Evolutionary conservation across 2,329 filamentous ascomycete genomes (phyloP).

Genomic region (Paradendryphiella salina): DNA sequence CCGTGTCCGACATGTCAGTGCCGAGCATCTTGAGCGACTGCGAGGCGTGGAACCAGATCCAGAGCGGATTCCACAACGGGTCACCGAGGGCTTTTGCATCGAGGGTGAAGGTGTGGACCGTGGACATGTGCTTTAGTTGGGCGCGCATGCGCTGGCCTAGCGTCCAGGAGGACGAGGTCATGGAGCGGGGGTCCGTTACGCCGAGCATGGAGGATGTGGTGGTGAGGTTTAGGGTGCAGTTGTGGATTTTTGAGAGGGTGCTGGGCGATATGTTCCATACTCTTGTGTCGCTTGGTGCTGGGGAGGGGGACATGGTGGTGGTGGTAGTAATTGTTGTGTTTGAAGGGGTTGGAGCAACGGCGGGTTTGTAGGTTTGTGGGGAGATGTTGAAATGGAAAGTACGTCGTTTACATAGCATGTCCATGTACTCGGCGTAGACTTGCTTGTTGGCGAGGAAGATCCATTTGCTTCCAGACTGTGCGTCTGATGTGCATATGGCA

Average conservation of each 20-base stretch:
- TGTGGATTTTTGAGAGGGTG: conserved; percentile 20
- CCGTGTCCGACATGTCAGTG: conserved; percentile 10
- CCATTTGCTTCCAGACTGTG: conserved; percentile 23
- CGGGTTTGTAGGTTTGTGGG: conserved; percentile 33
- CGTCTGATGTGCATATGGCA: neutral
- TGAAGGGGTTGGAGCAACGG: neutral
- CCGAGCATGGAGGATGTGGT: conserved; percentile 45
- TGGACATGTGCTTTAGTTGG: conserved; percentile 27
- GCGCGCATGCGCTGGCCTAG: conserved; percentile 35
- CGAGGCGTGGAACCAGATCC: conserved; percentile 46
- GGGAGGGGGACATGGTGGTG: neutral
- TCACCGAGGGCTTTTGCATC: conserved; percentile 44
- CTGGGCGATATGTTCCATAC: conserved; percentile 37
- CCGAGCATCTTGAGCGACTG: conserved; percentile 43
- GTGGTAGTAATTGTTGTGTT: neutral
- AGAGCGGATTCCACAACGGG: conserved; percentile 47
- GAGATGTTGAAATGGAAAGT: conserved; percentile 42
- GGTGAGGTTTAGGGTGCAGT: conserved; percentile 37
- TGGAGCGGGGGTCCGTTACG: conserved; percentile 41
- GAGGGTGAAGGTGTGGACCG: conserved; percentile 30
- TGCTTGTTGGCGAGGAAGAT: conserved; percentile 42
- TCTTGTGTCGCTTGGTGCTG: conserved; percentile 4
- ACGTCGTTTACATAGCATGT: conserved; percentile 36
- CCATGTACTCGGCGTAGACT: conserved; percentile 42
- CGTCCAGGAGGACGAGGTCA: conserved; percentile 38